These are phyloP conservation scores for Penicillium malachiteum DNA, from an alignment of 495 filamentous ascomycete genomes.

Conservation along the genomic window DNA sequence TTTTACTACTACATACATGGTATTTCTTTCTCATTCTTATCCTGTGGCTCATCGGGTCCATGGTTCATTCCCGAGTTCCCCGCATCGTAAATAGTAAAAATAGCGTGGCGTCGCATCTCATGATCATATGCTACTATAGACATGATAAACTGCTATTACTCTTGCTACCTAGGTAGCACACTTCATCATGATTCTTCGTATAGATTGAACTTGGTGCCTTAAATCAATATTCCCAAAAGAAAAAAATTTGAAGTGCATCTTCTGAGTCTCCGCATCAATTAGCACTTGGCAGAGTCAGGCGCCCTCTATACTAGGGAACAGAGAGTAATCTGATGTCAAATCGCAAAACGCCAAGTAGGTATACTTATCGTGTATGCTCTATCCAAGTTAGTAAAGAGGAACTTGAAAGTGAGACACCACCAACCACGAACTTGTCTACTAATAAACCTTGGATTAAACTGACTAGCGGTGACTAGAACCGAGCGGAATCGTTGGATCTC, in stretches of 20 bases:
- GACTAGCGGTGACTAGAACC: slow-evolving; percentile 5
- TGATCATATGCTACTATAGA: background rate
- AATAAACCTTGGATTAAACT: background rate
- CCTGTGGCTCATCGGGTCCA: background rate
- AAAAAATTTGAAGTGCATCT: too few relatives aligned
- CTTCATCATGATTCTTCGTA: too few relatives aligned
- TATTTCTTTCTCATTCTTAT: too few relatives aligned
- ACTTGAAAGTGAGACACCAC: slow-evolving; percentile 14
- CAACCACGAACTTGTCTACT: slow-evolving; percentile 7
- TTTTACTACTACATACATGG: background rate
- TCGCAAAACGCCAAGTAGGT: background rate
- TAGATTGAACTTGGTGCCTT: too few relatives aligned
- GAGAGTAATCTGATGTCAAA: background rate
- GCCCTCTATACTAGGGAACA: too few relatives aligned
- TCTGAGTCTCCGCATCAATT: too few relatives aligned
- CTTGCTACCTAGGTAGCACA: too few relatives aligned
- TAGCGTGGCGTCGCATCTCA: slow-evolving; percentile 9
- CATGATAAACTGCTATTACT: background rate
- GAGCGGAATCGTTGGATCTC: too few relatives aligned
- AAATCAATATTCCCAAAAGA: too few relatives aligned
- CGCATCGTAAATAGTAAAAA: slow-evolving; percentile 7
- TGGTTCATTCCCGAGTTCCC: background rate
- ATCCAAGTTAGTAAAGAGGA: background rate
- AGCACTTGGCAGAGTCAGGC: too few relatives aligned
- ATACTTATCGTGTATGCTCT: background rate